A percentile compares a stretch with the other conserved stretches of the same genome.
Conservation (phyloP, 495 filamentous ascomycete genomes). For the Penicillium canariense region DNA sequence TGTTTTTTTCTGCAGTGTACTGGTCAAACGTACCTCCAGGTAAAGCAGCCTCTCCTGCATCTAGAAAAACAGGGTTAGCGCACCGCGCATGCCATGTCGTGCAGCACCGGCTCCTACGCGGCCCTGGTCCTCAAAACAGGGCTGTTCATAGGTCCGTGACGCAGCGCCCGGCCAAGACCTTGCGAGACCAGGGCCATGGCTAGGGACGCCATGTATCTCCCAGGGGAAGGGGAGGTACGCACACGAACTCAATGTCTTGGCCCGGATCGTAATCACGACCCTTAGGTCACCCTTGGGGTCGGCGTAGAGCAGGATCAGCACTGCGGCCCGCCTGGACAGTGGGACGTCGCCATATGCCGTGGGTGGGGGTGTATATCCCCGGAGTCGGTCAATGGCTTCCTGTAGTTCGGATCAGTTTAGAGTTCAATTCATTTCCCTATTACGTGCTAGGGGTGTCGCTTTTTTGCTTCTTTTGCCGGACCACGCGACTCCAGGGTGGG, state of each 20-base stretch:
- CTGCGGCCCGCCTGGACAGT: constrained; percentile 71
- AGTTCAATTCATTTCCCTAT: background rate
- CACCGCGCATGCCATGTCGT: constrained; percentile 24
- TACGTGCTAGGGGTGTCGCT: background rate
- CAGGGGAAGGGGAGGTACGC: constrained; percentile 10
- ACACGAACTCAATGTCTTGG: constrained; percentile 67
- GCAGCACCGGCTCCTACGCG: constrained; percentile 8
- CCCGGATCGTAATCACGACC: constrained; percentile 84
- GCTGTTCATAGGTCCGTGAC: background rate
- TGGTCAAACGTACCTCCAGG: constrained; percentile 65
- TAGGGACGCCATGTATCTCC: background rate
- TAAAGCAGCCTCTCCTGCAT: constrained; percentile 79
- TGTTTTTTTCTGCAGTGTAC: background rate
- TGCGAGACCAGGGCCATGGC: background rate
- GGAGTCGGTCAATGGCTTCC: constrained; percentile 75
- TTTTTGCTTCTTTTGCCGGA: background rate
- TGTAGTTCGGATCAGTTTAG: constrained; percentile 29
- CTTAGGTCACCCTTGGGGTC: constrained; percentile 72
- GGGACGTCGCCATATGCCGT: constrained; percentile 64
- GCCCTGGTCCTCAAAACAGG: constrained; percentile 1
- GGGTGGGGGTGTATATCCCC: constrained; percentile 63
- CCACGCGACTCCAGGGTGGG: constrained; percentile 13
- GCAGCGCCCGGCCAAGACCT: background rate
- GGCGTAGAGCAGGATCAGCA: constrained; percentile 81
- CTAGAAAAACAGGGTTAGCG: constrained; percentile 23